Percentiles rank a stretch among this genome's conserved stretches.
These are phyloP conservation scores for Clohesyomyces aquaticus DNA, from an alignment of 495 filamentous ascomycete genomes.

Conservation along the genomic window DNA sequence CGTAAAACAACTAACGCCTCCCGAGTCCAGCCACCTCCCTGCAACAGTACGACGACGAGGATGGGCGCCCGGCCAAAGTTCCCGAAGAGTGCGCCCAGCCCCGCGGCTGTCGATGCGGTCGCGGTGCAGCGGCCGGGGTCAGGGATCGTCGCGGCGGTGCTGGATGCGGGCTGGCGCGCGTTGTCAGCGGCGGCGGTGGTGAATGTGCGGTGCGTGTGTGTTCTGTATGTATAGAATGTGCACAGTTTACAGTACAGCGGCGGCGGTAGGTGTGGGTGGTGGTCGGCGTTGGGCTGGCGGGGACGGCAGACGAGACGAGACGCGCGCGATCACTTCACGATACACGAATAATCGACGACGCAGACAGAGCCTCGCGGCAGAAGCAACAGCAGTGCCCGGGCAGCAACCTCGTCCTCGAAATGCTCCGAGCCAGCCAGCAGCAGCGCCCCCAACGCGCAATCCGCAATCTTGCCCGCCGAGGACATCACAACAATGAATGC, in stretches of 20 bases:
- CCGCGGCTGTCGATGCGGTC: constrained; percentile 19
- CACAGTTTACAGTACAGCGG: too few species aligned
- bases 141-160: constrained; percentile 1
- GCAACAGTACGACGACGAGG: constrained; percentile 3
- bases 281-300: too few species aligned
- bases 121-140: constrained; percentile 16
- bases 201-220: too few species aligned
- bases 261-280: too few species aligned
- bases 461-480: neutral
- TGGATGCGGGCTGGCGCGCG: neutral
- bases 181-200: neutral
- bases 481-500: neutral
- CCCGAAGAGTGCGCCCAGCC: constrained; percentile 13
- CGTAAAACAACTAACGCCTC: constrained; percentile 37
- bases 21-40: constrained; percentile 33
- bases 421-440: neutral
- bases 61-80: constrained; percentile 24
- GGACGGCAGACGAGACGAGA: neutral
- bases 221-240: too few species aligned
- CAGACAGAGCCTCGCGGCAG: neutral
- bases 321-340: too few species aligned
- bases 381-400: too few species aligned
- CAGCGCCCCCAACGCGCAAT: neutral
- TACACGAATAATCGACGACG: neutral
- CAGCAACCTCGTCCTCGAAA: too few species aligned